These are phyloP conservation scores for Colletotrichum sp. DNA, from an alignment of 2,329 filamentous ascomycete genomes.

Conservation along the genomic window DNA sequence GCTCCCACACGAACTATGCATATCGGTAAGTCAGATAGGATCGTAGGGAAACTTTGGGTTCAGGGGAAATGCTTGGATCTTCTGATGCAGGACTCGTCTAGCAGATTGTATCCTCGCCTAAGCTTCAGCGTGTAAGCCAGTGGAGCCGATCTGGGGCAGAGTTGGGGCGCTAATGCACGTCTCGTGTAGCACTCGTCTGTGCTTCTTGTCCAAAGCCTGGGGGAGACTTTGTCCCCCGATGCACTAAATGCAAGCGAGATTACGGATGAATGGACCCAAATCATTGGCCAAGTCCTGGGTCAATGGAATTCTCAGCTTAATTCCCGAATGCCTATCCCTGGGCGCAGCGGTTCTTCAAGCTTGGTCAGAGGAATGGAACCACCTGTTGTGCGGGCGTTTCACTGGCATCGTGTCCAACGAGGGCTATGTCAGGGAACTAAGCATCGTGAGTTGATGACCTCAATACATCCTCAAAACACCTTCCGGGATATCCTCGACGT, in stretches of 20 bases:
- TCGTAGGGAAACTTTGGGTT: neutral
- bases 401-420: neutral
- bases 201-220: neutral
- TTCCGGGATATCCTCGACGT: neutral
- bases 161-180: neutral
- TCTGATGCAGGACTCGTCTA: neutral
- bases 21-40: neutral
- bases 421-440: neutral
- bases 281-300: neutral
- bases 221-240: neutral
- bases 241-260: neutral
- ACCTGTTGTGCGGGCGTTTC: neutral
- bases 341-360: rapidly evolving
- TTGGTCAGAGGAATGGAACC: neutral
- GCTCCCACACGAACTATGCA: neutral
- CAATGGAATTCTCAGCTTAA: too few relatives aligned
- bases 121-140: neutral
- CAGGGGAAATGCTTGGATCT: neutral
- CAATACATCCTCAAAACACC: neutral
- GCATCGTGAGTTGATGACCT: rapidly evolving
- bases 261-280: neutral
- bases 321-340: neutral
- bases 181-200: neutral
- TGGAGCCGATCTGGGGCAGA: neutral
- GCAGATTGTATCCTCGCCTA: neutral